phyloP scores from a whole-genome alignment of 139 green algal species.

The Volvox reticuliferus region DNA sequence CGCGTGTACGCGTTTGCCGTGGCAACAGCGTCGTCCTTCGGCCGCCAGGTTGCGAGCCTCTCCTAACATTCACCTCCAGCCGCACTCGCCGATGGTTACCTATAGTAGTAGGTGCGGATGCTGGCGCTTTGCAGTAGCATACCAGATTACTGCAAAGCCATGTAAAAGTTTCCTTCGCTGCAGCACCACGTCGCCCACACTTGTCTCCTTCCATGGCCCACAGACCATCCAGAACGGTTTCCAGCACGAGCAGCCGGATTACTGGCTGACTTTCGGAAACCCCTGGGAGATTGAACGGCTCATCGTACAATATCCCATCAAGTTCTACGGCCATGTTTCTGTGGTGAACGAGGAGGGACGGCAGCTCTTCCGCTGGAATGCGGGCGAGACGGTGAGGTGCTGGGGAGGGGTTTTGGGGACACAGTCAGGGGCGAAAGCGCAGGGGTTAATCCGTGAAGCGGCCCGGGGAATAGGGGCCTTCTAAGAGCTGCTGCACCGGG shows the following conservation, averaged over 20 bases:
- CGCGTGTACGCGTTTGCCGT: too few species aligned
- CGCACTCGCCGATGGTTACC: too few species aligned
- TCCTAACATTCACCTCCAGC: too few species aligned
- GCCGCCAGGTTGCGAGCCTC: too few species aligned
- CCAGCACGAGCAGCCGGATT: slow-evolving; percentile 97
- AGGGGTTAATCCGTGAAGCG: not conserved
- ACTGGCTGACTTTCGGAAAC: slow-evolving; percentile 97
- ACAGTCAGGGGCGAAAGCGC: not conserved
- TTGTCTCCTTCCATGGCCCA: not conserved
- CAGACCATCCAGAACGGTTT: slow-evolving; percentile 92
- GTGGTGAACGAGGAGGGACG: slow-evolving; percentile 80
- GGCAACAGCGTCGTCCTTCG: too few species aligned
- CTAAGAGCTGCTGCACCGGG: too few species aligned
- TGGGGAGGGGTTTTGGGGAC: not conserved
- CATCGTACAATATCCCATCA: slow-evolving; percentile 62
- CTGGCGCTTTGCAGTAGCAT: too few species aligned
- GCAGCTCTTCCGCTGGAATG: slow-evolving; percentile 95
- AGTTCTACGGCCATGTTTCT: slow-evolving; percentile 67
- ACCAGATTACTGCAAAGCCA: too few species aligned
- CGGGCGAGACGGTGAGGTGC: slow-evolving; percentile 84
- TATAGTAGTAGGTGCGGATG: too few species aligned
- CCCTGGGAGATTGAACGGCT: slow-evolving; percentile 97
- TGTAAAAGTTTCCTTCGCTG: too few species aligned
- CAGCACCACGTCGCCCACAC: too few species aligned
- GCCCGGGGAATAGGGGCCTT: too few species aligned